These are phyloP conservation scores for Meyerozyma guilliermondii DNA, from an alignment of 1,139 yeast genomes.

Conservation along the genomic window DNA sequence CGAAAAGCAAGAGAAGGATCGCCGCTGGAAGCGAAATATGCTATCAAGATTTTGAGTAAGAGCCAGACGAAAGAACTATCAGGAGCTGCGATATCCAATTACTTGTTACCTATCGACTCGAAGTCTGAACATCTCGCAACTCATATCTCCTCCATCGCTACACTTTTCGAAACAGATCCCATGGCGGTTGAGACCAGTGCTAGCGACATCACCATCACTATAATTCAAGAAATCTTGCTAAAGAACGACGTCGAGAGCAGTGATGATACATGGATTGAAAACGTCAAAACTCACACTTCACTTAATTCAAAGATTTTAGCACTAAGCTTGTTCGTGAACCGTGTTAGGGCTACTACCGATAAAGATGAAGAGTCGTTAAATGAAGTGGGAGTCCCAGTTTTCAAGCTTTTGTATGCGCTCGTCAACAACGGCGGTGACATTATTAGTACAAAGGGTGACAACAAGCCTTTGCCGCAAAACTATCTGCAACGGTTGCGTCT, in stretches of 20 bases:
- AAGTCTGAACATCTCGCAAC: slow-evolving; percentile 41
- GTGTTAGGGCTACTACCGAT: slow-evolving; percentile 29
- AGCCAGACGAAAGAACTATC: slow-evolving; percentile 37
- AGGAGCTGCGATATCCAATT: slow-evolving; percentile 32
- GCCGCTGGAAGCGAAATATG: slow-evolving; percentile 61
- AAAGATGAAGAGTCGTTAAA: slow-evolving; percentile 20
- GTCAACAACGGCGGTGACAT: slow-evolving; percentile 84
- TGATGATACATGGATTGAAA: slow-evolving; percentile 46
- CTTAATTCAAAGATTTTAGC: slow-evolving; percentile 49
- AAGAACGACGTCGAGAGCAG: slow-evolving; percentile 33
- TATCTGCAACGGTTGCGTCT: slow-evolving; percentile 61
- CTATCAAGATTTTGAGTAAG: slow-evolving; percentile 54
- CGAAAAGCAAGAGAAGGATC: slow-evolving; percentile 48
- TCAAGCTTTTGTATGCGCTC: slow-evolving; percentile 61
- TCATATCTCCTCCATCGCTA: slow-evolving; percentile 57
- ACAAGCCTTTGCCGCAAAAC: slow-evolving; percentile 59
- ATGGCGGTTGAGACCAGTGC: slow-evolving; percentile 48
- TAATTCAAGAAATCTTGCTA: slow-evolving; percentile 60
- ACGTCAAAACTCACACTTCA: slow-evolving; percentile 21
- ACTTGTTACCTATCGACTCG: slow-evolving; percentile 49
- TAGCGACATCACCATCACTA: slow-evolving; percentile 51
- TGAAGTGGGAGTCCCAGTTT: slow-evolving; percentile 47
- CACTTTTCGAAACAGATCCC: slow-evolving; percentile 52
- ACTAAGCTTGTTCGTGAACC: slow-evolving; percentile 57
- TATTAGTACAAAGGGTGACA: slow-evolving; percentile 39